These are phyloP conservation scores for Anastatica hierochuntica DNA, from an alignment of 345 rosid genomes.

Conservation along the genomic window DNA sequence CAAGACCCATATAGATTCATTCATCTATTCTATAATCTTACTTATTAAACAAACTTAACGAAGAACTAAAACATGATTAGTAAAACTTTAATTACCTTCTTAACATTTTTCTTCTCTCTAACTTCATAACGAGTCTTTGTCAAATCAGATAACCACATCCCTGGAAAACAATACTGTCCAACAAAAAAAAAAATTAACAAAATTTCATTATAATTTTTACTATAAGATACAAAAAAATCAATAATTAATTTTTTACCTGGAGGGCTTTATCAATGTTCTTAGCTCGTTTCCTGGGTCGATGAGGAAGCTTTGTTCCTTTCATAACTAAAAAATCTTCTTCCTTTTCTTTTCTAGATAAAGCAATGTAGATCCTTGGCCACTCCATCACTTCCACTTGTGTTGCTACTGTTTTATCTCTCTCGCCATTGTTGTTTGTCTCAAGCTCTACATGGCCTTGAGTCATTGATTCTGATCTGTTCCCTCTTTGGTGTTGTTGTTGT, in stretches of 20 bases:
- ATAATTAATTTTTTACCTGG: slow-evolving; percentile 37
- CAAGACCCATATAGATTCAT: background rate
- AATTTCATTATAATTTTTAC: background rate
- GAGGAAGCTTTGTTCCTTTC: slow-evolving; percentile 68
- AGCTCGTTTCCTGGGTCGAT: slow-evolving; percentile 58
- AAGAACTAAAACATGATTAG: background rate
- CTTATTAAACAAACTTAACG: background rate
- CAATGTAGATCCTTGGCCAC: slow-evolving; percentile 53
- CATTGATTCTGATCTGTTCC: slow-evolving; percentile 29
- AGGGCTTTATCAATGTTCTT: slow-evolving; percentile 56
- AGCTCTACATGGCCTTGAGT: slow-evolving; percentile 20
- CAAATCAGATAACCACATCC: slow-evolving; percentile 64
- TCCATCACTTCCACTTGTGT: slow-evolving; percentile 30
- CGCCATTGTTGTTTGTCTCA: slow-evolving; percentile 14
- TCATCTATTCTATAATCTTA: too few relatives aligned
- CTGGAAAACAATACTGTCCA: slow-evolving; percentile 66
- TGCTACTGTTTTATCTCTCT: slow-evolving; percentile 21
- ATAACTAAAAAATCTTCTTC: slow-evolving; percentile 63
- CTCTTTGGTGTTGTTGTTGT: slow-evolving; percentile 15
- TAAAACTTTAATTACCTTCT: slow-evolving; percentile 37
- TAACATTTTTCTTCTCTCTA: slow-evolving; percentile 62
- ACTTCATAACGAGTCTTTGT: slow-evolving; percentile 63
- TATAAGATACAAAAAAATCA: too few relatives aligned
- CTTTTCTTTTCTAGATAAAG: slow-evolving; percentile 52
- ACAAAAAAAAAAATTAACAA: background rate